Base-by-base conservation (phyloP, 2,329 filamentous ascomycete genomes). In the Ophiostoma piceae region DNA sequence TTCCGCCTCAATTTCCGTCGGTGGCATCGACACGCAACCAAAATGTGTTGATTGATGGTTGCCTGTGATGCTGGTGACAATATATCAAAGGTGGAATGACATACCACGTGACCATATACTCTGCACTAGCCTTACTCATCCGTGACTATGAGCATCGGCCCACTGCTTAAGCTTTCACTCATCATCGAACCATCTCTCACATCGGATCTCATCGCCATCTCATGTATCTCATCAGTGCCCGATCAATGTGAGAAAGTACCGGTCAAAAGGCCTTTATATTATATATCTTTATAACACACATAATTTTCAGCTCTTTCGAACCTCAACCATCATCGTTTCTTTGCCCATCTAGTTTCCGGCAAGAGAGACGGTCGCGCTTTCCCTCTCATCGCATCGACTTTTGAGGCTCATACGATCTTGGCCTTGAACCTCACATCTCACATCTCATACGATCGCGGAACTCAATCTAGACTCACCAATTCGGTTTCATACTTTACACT, bases 141-240 rank as follows among this genome's bases (percentile, higher is more conserved):
- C 9, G 22, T n/a, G 4, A 29, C 51, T 57, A 3, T 4, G 8
- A 29, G 22, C 9, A 26, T 29, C 22, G 51, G 43, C 43, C 43
- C 43, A 47, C 43, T n/a, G 16, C 22, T 26, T 14, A 7, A 57
- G n/a, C 51, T 57, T 26, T 57, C 47, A 54, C 51, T 57, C 51
- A 57, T 57, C 51, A 57, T 57, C 51, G 51, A 7, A 57, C 16
- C 51, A 57, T 57, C 51, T 26, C 47, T 54, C 47, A 22, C 51
- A 22, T 57, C 22, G 51, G 11, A 26, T 57, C 51, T 57, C 51
- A 57, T 57, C n/a, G 51, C 51, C 51, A 57, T 57, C 51, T 57
- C 51, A 57, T 57, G 12, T 26, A 29, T 57, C 22, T 57, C 51
- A 57, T 12, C 22, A 6, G 3, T 9, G 8, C 8, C 8, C 12